Evolutionary conservation across 345 rosid genomes (phyloP), one percentile per base, ranked within the genome.

Genomic region (Lumnitzera littorea): DNA sequence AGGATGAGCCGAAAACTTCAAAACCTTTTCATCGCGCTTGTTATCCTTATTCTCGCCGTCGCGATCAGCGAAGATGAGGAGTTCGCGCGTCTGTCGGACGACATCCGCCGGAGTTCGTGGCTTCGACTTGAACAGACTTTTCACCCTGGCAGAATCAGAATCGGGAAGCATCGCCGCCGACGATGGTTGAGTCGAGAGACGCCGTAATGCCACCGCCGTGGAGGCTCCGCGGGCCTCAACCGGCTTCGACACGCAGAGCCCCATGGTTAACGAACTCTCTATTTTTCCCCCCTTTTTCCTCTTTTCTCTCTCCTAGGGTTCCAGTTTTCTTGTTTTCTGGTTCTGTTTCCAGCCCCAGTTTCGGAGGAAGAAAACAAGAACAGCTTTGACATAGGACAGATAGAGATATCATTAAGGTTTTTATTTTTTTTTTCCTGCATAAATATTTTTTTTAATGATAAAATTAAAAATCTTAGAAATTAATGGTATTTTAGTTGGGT

Each of bases 81-180:
- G 90, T 77, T 92, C 95, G 64, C 95, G 96, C 11, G 96, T 81
- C 57, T 92, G 97, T 12, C 90, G 84, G 43, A 94, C 95, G 65
- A 84, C 67, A 58, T 94, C 99, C 51, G 70, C 76, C 0, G 96
- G 97, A 56, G 97, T 89, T 1, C 96, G 94, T 12, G 96, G 90
- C 78, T 89, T 92, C 15, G 85, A 76, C 75, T 92, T 92, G 78
- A 92, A 89, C 24, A 88, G 78, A 0, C 95, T 90, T 69, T 92
- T 92, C 97, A 87, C 85, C 72, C 77, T 84, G 43, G 43, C 54
- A 24, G 36, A 29, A 52, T 50, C 53, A 43, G n/a, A 16, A 58
- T 11, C 25, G 29, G 29, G 13, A 23, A 46, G 50, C 56, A 52
- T 48, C 23, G 55, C 27, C 53, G 43, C 23, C 62, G 52, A 15